These are phyloP conservation scores for Aegilops speltoides DNA, from an alignment of 176 grass and related monocot genomes.

Conservation along the genomic window DNA sequence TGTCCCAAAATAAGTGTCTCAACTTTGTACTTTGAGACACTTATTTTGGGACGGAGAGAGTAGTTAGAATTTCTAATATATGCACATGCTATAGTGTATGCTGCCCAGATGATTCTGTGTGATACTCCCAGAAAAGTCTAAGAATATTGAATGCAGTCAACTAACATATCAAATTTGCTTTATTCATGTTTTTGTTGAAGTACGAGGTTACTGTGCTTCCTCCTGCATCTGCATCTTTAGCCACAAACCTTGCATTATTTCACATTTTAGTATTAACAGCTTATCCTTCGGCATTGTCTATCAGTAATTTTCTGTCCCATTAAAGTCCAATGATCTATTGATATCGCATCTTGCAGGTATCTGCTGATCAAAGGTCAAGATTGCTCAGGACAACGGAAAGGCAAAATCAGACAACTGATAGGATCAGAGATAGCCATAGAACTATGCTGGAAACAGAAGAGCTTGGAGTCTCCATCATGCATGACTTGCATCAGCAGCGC, in stretches of 20 bases:
- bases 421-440: slow-evolving; percentile 72
- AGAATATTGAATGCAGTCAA: background rate
- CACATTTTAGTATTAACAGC: slow-evolving; percentile 7
- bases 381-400: slow-evolving; percentile 68
- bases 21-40: too few relatives aligned
- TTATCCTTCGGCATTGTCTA: background rate
- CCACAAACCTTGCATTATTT: slow-evolving; percentile 14
- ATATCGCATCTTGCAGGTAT: slow-evolving; percentile 41
- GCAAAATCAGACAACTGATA: slow-evolving; percentile 66
- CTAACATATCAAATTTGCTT: background rate
- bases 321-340: slow-evolving; percentile 4
- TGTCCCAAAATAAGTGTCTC: too few relatives aligned
- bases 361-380: slow-evolving; percentile 82
- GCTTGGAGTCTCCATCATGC: slow-evolving; percentile 91
- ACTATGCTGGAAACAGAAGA: slow-evolving; percentile 94
- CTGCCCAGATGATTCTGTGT: background rate
- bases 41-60: too few relatives aligned
- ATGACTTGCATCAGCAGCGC: slow-evolving; percentile 83
- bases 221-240: background rate
- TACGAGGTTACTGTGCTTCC: background rate
- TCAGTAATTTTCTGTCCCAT: background rate
- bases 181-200: slow-evolving; percentile 3
- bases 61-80: background rate
- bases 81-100: background rate
- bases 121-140: background rate